phyloP scores from a whole-genome alignment of 2,329 filamentous ascomycete species.

The Pseudopithomyces maydicus region DNA sequence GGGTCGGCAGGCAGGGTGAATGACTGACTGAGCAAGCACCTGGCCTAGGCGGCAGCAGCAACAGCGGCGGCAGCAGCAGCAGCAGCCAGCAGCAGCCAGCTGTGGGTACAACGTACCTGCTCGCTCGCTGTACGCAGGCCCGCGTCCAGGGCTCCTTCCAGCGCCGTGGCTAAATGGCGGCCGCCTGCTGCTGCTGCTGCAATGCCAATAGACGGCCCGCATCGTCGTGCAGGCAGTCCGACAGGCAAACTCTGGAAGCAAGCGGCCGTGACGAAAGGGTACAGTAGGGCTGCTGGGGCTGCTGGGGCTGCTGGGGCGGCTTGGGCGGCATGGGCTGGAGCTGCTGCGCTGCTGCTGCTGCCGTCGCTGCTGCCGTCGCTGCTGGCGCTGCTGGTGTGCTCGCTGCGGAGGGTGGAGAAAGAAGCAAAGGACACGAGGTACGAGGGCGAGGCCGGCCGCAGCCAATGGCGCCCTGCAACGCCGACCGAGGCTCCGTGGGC shows the following conservation, averaged over 20 bases:
- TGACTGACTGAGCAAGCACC: background rate
- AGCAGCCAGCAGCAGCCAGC: no score
- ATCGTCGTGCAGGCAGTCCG: slow-evolving; percentile 12
- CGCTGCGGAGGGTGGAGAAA: slow-evolving; percentile 20
- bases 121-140: background rate
- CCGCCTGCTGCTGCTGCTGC: background rate
- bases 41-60: no score
- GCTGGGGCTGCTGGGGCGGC: no score
- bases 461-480: background rate
- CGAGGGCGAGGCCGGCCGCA: slow-evolving; percentile 23
- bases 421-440: slow-evolving; percentile 35
- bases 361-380: slow-evolving; percentile 4
- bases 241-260: slow-evolving; percentile 14
- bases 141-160: slow-evolving; percentile 3
- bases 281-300: no score
- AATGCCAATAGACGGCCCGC: slow-evolving; percentile 2
- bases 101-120: no score
- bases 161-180: slow-evolving; percentile 16
- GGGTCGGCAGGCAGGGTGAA: background rate
- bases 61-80: no score
- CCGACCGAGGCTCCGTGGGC: slow-evolving; percentile 24
- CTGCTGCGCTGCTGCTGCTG: no score
- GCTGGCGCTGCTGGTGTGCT: slow-evolving; percentile 11
- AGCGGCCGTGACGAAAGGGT: slow-evolving; percentile 16
- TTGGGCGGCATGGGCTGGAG: background rate